Evolutionary conservation across 768 basidiomycete genomes (phyloP).

Genomic region (Boletales sp.): DNA sequence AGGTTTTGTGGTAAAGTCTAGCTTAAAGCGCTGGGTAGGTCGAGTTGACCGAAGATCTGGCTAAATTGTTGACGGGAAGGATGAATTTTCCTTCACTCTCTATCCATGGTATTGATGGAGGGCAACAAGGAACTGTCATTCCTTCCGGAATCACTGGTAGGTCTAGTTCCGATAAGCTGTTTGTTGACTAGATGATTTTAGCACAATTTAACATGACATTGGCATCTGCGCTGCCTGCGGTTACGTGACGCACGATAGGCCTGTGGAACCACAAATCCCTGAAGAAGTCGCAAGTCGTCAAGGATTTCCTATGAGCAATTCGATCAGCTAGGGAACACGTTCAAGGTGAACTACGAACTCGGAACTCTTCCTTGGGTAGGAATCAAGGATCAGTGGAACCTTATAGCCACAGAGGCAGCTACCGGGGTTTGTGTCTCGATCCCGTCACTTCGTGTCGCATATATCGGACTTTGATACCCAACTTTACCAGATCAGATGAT

Average conservation of each 20-base stretch:
- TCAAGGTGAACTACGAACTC: slow-evolving; percentile 59
- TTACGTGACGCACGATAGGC: slow-evolving; percentile 28
- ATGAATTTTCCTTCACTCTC: too few species aligned
- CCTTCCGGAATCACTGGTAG: too few species aligned
- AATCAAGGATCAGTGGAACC: slow-evolving; percentile 82
- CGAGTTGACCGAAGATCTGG: too few species aligned
- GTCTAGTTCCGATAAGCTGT: too few species aligned
- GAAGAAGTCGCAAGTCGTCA: slow-evolving; percentile 59
- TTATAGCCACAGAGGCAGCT: slow-evolving; percentile 74
- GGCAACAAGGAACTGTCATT: too few species aligned
- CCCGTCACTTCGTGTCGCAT: too few species aligned
- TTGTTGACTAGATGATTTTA: background rate
- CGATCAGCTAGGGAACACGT: slow-evolving; percentile 54
- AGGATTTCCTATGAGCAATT: slow-evolving; percentile 67
- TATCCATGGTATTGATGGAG: too few species aligned
- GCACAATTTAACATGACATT: background rate
- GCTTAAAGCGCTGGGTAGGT: too few species aligned
- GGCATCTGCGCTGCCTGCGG: background rate
- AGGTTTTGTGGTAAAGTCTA: too few species aligned
- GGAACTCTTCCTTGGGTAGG: slow-evolving; percentile 87
- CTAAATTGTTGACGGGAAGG: too few species aligned
- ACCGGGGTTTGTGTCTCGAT: slow-evolving; percentile 48
- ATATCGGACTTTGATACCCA: background rate
- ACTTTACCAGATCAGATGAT: too few species aligned
- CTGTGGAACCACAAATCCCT: slow-evolving; percentile 80